These are phyloP conservation scores for Stropharia rugosoannulata DNA, from an alignment of 768 basidiomycete species.

Conservation along the genomic window DNA sequence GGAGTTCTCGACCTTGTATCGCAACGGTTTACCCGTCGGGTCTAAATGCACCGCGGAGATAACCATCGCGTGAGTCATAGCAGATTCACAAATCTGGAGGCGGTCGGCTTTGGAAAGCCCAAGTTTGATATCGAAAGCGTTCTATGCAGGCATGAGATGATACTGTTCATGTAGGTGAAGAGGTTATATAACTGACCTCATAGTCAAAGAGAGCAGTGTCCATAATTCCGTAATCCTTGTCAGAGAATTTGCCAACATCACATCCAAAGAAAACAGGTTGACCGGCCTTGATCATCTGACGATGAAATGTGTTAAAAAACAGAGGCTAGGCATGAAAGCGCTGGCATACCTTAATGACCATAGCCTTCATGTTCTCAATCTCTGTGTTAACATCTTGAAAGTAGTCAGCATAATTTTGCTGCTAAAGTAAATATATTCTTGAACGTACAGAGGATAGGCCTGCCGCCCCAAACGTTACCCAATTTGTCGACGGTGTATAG, in stretches of 20 bases:
- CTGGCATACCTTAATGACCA: constrained; percentile 62
- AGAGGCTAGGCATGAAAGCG: not conserved
- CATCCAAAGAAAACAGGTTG: constrained; percentile 95
- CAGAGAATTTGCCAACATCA: constrained; percentile 89
- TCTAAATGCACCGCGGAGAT: constrained; percentile 93
- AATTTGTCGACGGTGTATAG: constrained; percentile 92
- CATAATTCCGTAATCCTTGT: constrained; percentile 76
- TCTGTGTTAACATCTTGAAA: constrained; percentile 84
- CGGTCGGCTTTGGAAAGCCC: constrained; percentile 85
- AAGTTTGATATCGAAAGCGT: constrained; percentile 80
- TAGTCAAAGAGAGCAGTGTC: constrained; percentile 82
- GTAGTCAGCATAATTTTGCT: not conserved
- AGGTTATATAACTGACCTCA: constrained; percentile 44
- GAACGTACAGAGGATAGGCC: constrained; percentile 77
- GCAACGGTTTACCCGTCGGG: constrained; percentile 62
- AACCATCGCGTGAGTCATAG: constrained; percentile 97
- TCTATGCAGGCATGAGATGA: constrained; percentile 35
- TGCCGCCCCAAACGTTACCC: constrained; percentile 89
- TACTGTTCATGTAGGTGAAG: not conserved
- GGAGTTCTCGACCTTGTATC: constrained; percentile 98
- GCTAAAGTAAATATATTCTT: not conserved
- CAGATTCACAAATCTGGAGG: constrained; percentile 76
- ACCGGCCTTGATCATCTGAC: constrained; percentile 81
- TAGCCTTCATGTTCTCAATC: constrained; percentile 76
- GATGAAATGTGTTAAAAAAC: not conserved